Evolutionary conservation across 2,329 filamentous ascomycete species (phyloP), one percentile per base, ranked within the genome.

Genomic region (Diaporthe ilicicola): DNA sequence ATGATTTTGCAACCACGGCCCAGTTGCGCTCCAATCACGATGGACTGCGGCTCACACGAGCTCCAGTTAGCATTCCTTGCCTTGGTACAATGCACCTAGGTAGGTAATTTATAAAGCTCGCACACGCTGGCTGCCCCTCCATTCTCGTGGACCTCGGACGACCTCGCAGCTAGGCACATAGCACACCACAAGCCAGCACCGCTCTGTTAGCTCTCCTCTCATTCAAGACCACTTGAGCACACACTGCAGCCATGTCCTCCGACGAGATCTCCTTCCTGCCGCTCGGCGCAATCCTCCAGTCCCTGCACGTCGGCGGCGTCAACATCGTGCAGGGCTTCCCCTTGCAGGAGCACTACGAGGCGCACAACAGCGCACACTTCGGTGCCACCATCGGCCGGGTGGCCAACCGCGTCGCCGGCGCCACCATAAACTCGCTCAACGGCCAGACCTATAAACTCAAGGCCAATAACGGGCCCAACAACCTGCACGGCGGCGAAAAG

Each of bases 261-360:
- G 82, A 86, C 46, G 79, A 87, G 53, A 88, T 91, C 77, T 85
- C 86, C 53, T 93, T 95, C 82, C 85, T 95, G 73, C 91, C 93
- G 29, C 86, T 93, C 64, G 93, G 93, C 73, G 93, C 92, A 76
- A 93, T 94, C 79, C 91, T 96, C 79, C 91, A 98, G 80, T 89
- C 93, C 78, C 92, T 98, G 84, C 88, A 86, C 59, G 88, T 98
- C 75, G 92, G 88, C 72, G 92, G 90, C 74, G 84, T 89, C 79
- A 96, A 98, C 84, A 96, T 99, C 75, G 95, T 98, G 27, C 93
- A 96, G 76, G 91, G 92, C 67, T 98, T 98, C 83, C 89, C 93
- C 22, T 90, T 87, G 17, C 88, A 92, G 67, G 89, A 92, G 54
- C 89, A 91, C 72, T 98, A 98, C 84, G 88, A 88, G 74, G 83